Base-by-base conservation (phyloP, 495 filamentous ascomycete species). In the Emericellopsis terricola region DNA sequence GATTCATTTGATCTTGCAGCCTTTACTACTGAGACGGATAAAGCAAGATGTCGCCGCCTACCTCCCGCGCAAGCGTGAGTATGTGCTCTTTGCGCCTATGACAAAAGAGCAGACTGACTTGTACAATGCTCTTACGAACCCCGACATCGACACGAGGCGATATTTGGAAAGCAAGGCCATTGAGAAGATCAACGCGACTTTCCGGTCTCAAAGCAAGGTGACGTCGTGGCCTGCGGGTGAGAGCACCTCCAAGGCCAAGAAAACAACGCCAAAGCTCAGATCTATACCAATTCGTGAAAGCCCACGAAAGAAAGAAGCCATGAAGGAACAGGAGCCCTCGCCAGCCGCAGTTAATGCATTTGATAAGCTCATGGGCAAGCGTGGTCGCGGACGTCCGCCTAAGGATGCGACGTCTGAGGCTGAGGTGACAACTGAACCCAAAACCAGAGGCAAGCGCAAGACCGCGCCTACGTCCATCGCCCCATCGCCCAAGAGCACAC, bases 11-110 rank as follows among this genome's bases (percentile, higher is more conserved):
- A 84, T 97, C 19, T 56, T 97, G 1, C 92, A 94, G 41, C 89
- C 89, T 0, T 79, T 97, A 42, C 65, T 97, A 0, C 60, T 97
- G 7, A 70, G 89, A 6, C 66, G 89, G 18, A 68, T 96, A 36
- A 97, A 97, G 55, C 75, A 81, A 1, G 89, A 97, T 51, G 89
- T 97, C 2, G 84, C 91, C 47, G 75, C 71, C 14, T 66, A 76
- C 31, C 56, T 97, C n/a, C 89, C 89, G 0, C 84, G 83, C 53
- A 97, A 97, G 59, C 72, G 89, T 21, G 89, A 97, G 51, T 97
- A 97, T 48, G 76, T 97, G 14, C 56, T 97, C 4, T 96, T 81
- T 39, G 86, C 89, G 3, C 89, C 86, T 0, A 67, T 97, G 41
- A 92, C 83, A 0, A 60, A 74, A 11, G 78, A 79, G 37, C 89